These are phyloP conservation scores for Perilla frutescens DNA, from an alignment of 257 asterid species.

Conservation along the genomic window DNA sequence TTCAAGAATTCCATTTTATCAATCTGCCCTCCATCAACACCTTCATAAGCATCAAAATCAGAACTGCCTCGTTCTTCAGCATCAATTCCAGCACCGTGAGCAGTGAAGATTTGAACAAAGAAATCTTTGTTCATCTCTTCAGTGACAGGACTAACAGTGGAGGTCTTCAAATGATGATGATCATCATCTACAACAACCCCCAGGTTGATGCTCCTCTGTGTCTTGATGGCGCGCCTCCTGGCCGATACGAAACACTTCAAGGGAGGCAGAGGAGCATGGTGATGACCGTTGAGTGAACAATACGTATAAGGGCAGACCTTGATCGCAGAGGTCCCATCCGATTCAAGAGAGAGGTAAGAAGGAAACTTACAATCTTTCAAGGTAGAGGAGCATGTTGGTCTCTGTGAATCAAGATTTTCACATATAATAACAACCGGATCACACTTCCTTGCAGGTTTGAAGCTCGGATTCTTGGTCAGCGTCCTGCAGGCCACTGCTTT, in stretches of 20 bases:
- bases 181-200: neutral
- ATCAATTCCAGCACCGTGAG: slow-evolving; percentile 11
- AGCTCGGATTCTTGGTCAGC: slow-evolving; percentile 63
- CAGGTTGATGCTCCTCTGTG: slow-evolving; percentile 52
- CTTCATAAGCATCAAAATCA: neutral
- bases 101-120: slow-evolving; percentile 56
- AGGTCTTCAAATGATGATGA: neutral
- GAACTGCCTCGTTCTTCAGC: too few relatives aligned
- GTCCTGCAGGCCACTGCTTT: slow-evolving; percentile 45
- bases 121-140: slow-evolving; percentile 48
- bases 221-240: slow-evolving; percentile 60
- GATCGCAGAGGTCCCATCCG: slow-evolving; percentile 64
- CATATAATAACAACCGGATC: slow-evolving; percentile 45
- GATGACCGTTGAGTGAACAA: slow-evolving; percentile 95
- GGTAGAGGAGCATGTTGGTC: slow-evolving; percentile 83
- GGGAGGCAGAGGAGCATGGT: slow-evolving; percentile 66
- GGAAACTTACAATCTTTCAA: slow-evolving; percentile 81
- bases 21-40: slow-evolving; percentile 23
- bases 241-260: slow-evolving; percentile 73
- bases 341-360: slow-evolving; percentile 62
- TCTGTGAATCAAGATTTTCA: slow-evolving; percentile 48
- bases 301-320: slow-evolving; percentile 82
- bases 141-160: neutral
- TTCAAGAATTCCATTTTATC: neutral
- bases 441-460: slow-evolving; percentile 60